Percentiles rank a stretch among this genome's conserved stretches.
phyloP scores from a whole-genome alignment of 163 green algal species.

The Coccomyxa subellipsoidea region DNA sequence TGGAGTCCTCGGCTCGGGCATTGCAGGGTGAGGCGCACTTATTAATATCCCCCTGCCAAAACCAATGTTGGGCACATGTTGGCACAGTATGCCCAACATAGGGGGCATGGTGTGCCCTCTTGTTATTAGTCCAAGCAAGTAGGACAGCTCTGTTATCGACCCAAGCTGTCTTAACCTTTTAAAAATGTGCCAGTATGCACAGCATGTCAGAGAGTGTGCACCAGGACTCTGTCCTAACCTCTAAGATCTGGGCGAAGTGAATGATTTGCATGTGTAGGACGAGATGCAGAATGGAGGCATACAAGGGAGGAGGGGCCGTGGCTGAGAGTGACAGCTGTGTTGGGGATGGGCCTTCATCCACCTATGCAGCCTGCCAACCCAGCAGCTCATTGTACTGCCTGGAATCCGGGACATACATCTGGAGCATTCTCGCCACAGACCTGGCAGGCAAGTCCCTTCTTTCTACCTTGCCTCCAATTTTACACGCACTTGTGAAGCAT shows the following conservation, averaged over 20 bases:
- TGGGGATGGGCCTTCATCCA: background rate
- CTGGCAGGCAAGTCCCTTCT: background rate
- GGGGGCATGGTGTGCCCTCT: too few relatives aligned
- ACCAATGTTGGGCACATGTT: too few relatives aligned
- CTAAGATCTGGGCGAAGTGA: too few relatives aligned
- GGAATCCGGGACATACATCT: conserved; percentile 1
- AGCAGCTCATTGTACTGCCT: background rate
- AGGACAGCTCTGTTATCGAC: too few relatives aligned
- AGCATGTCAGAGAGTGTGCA: too few relatives aligned
- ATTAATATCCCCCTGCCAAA: background rate
- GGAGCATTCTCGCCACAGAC: background rate
- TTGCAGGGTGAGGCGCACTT: background rate
- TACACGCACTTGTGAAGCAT: too few relatives aligned
- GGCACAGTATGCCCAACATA: too few relatives aligned
- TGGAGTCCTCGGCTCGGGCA: conserved; percentile 12
- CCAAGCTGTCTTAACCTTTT: too few relatives aligned
- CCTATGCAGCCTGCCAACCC: background rate
- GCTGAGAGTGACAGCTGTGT: background rate
- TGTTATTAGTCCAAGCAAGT: too few relatives aligned
- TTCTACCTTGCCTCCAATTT: too few relatives aligned
- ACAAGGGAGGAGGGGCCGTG: background rate
- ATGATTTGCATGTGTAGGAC: background rate
- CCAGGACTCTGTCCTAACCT: too few relatives aligned
- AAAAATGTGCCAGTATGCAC: too few relatives aligned
- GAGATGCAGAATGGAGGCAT: background rate